A percentile compares a stretch with the other conserved stretches of the same genome.
phyloP scores from a whole-genome alignment of 176 grass and related monocot genomes.

The Triticum dicoccoides region DNA sequence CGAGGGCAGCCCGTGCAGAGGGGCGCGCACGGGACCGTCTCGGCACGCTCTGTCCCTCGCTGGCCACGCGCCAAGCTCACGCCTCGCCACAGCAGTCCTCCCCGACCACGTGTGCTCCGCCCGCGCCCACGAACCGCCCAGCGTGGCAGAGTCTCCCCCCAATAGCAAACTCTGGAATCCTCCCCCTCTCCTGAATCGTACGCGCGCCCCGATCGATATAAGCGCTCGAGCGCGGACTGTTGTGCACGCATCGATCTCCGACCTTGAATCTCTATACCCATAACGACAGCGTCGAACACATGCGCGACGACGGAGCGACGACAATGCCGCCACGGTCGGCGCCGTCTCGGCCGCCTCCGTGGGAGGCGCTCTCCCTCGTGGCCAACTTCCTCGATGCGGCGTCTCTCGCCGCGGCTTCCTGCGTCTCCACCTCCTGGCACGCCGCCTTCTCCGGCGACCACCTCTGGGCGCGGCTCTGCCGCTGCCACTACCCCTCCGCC shows the following conservation, averaged over 20 bases:
- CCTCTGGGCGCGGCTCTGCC: slow-evolving; percentile 64
- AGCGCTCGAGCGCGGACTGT: not conserved
- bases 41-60: slow-evolving; percentile 17
- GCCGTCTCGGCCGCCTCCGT: not conserved
- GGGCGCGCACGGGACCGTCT: not conserved
- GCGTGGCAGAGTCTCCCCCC: not conserved
- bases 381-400: slow-evolving; percentile 50
- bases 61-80: slow-evolving; percentile 19
- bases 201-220: not conserved
- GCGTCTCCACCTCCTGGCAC: slow-evolving; percentile 66
- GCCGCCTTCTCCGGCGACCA: slow-evolving; percentile 54
- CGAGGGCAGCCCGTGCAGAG: not conserved
- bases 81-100: not conserved
- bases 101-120: slow-evolving; percentile 35
- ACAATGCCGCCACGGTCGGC: not conserved
- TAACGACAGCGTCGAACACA: not conserved
- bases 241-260: not conserved
- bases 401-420: slow-evolving; percentile 57
- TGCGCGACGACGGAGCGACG: not conserved
- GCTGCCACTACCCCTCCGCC: slow-evolving; percentile 52
- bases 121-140: not conserved
- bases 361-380: slow-evolving; percentile 49
- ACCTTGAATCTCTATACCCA: not conserved
- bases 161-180: not conserved
- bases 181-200: not conserved